Percentiles rank a stretch among this genome's conserved stretches.
Evolutionary conservation across 805 yeast genomes (phyloP).

Genomic region (Metschnikowia continentalis): DNA sequence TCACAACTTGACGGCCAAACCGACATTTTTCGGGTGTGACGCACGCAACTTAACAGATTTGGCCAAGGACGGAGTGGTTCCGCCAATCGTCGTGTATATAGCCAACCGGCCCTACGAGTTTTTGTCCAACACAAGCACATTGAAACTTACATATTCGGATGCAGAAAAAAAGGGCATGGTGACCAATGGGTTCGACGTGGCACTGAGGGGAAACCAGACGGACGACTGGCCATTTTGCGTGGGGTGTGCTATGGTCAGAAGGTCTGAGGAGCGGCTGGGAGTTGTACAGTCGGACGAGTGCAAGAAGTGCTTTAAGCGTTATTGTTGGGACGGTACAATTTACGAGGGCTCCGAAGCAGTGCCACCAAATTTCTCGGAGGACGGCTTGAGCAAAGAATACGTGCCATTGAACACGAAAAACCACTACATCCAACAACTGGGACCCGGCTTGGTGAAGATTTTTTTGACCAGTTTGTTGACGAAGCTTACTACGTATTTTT

Average conservation of each 20-base stretch:
- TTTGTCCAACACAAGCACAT: constrained; percentile 70
- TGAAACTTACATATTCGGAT: constrained; percentile 56
- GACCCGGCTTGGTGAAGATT: not conserved
- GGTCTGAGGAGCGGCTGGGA: constrained; percentile 23
- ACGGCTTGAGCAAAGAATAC: constrained; percentile 27
- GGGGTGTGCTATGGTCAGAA: constrained; percentile 27
- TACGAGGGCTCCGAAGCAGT: constrained; percentile 16
- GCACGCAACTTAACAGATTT: constrained; percentile 56
- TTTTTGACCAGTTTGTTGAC: not conserved
- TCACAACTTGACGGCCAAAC: constrained; percentile 58
- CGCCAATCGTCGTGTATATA: constrained; percentile 74
- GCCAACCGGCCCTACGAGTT: constrained; percentile 69
- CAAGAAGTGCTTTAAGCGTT: constrained; percentile 20
- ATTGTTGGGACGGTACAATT: constrained; percentile 27
- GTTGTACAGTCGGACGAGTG: constrained; percentile 24
- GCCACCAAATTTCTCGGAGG: constrained; percentile 27
- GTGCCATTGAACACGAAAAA: constrained; percentile 13
- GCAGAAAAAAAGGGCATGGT: constrained; percentile 58
- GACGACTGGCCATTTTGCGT: constrained; percentile 24
- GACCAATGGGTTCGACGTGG: constrained; percentile 68
- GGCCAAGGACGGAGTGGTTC: constrained; percentile 39
- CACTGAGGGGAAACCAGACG: constrained; percentile 31
- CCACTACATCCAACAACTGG: constrained; percentile 6
- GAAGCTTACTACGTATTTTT: not conserved
- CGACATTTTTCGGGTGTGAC: constrained; percentile 83